These are phyloP conservation scores for Raphanus raphanistrum DNA, from an alignment of 345 rosid genomes.

Conservation along the genomic window DNA sequence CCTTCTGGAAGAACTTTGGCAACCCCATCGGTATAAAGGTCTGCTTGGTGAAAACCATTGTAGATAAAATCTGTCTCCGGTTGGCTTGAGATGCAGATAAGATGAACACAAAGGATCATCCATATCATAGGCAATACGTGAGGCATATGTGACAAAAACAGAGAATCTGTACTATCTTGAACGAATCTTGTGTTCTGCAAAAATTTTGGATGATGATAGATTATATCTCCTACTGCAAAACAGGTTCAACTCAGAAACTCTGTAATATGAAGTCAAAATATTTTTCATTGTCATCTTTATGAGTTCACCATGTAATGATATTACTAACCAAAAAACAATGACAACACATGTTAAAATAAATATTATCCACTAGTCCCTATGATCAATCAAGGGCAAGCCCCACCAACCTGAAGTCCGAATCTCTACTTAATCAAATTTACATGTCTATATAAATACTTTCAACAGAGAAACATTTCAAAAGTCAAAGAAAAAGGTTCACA, in stretches of 20 bases:
- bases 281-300: neutral
- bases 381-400: neutral
- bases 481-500: neutral
- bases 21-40: constrained; percentile 41
- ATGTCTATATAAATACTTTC: neutral
- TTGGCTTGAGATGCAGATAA: constrained; percentile 33
- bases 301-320: too few species aligned
- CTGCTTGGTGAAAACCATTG: constrained; percentile 41
- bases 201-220: neutral
- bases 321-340: too few species aligned
- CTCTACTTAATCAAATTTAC: neutral
- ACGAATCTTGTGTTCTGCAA: constrained; percentile 13
- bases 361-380: neutral
- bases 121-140: constrained; percentile 14
- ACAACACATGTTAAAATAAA: neutral
- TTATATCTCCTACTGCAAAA: constrained; percentile 4
- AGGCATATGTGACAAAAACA: constrained; percentile 7
- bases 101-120: constrained; percentile 26
- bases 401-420: neutral
- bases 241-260: neutral
- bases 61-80: constrained; percentile 34
- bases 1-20: constrained; percentile 49
- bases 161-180: neutral
- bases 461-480: neutral
- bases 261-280: neutral